A percentile compares a stretch with the other conserved stretches of the same genome.
Evolutionary conservation across 1,284 basidiomycete species (phyloP).

Genomic region (Coriolopsis trogii): DNA sequence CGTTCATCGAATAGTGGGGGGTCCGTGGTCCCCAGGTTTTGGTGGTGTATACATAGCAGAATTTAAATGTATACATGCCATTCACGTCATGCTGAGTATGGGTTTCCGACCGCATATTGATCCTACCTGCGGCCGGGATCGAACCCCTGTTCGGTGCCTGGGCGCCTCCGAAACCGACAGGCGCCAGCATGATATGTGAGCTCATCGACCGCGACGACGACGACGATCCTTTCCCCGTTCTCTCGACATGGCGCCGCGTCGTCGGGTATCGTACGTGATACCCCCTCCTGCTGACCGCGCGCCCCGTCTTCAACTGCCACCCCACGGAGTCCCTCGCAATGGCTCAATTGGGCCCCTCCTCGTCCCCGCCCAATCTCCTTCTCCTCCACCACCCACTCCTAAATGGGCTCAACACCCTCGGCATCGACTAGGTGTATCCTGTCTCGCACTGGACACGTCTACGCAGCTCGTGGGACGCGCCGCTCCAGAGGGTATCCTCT

Average conservation of each 20-base stretch:
- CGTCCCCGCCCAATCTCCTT: slow-evolving; percentile 45
- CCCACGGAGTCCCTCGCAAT: slow-evolving; percentile 57
- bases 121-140: no score
- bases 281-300: slow-evolving; percentile 68
- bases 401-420: slow-evolving; percentile 57
- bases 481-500: slow-evolving; percentile 87
- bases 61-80: no score
- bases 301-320: slow-evolving; percentile 74
- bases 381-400: slow-evolving; percentile 28
- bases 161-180: no score
- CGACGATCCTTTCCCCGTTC: not conserved
- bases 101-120: no score
- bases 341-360: slow-evolving; percentile 73
- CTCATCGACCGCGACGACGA: slow-evolving; percentile 9
- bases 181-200: no score
- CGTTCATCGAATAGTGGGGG: no score
- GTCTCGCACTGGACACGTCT: slow-evolving; percentile 84
- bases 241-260: slow-evolving; percentile 42
- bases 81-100: no score
- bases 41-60: no score
- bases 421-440: slow-evolving; percentile 87
- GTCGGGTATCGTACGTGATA: slow-evolving; percentile 86
- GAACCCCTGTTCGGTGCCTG: not conserved
- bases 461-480: slow-evolving; percentile 68
- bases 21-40: no score